Conservation (phyloP, 768 basidiomycete genomes). For the Suillus clintonianus region DNA sequence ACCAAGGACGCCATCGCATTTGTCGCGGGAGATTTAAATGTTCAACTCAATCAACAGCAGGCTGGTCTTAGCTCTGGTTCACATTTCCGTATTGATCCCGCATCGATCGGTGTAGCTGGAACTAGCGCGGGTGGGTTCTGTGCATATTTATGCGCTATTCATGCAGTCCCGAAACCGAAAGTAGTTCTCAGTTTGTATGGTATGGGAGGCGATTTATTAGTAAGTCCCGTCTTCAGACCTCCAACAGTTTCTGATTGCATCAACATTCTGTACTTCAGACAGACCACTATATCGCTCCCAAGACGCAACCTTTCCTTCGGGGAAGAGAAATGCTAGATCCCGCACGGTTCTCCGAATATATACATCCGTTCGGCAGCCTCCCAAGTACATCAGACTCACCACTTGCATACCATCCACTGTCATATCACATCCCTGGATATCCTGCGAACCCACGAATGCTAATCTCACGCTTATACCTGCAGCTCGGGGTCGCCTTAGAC, state of each 20-base stretch:
- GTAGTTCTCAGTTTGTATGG: conserved; percentile 62
- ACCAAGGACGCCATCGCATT: conserved; percentile 57
- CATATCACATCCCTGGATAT: conserved; percentile 53
- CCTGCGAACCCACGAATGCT: conserved; percentile 66
- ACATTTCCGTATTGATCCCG: conserved; percentile 41
- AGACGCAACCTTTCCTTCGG: conserved; percentile 51
- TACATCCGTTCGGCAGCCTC: conserved; percentile 42
- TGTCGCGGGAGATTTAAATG: conserved; percentile 29
- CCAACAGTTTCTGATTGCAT: neutral
- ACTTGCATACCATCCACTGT: conserved; percentile 46
- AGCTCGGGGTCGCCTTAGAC: conserved; percentile 58
- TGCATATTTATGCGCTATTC: conserved; percentile 59
- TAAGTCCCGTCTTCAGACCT: conserved; percentile 15
- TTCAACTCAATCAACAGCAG: conserved; percentile 10
- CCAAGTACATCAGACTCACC: conserved; percentile 42
- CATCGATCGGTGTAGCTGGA: conserved; percentile 53
- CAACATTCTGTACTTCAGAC: conserved; percentile 38
- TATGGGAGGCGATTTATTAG: conserved; percentile 61
- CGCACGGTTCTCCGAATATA: conserved; percentile 43
- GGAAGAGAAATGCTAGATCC: conserved; percentile 59
- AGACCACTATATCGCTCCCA: conserved; percentile 50
- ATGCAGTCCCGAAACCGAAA: conserved; percentile 54
- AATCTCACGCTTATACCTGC: conserved; percentile 56
- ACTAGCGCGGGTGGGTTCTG: conserved; percentile 65
- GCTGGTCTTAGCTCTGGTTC: neutral